Percentiles rank a stretch among this genome's conserved stretches.
phyloP scores from a whole-genome alignment of 257 asterid genomes.

The Fraxinus cuspidata region DNA sequence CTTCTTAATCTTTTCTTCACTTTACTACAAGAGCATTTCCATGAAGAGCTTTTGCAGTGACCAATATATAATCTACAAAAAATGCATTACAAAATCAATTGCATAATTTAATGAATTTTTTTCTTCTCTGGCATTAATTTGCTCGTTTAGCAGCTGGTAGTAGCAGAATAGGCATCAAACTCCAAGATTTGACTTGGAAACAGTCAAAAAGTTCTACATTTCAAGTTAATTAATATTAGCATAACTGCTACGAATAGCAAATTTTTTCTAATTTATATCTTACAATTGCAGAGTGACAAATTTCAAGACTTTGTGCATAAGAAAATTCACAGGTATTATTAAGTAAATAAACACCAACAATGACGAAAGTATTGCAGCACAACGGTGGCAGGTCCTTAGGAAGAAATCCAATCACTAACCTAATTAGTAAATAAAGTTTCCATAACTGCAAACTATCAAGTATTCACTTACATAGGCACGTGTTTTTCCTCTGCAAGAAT shows the following conservation, averaged over 20 bases:
- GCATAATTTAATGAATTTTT: neutral
- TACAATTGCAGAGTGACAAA: neutral
- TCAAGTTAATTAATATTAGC: neutral
- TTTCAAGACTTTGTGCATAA: neutral
- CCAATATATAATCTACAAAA: neutral
- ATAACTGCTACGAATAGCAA: neutral
- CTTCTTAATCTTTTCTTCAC: neutral
- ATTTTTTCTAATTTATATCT: neutral
- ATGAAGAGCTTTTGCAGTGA: neutral
- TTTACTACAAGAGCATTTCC: neutral
- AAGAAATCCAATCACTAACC: slow-evolving; percentile 13
- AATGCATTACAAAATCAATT: neutral
- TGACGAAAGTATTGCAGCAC: neutral
- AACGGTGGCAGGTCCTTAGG: neutral
- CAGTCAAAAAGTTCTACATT: neutral
- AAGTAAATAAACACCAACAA: neutral
- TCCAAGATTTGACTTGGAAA: neutral
- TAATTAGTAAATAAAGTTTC: neutral
- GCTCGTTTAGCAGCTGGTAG: neutral
- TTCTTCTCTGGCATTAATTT: neutral
- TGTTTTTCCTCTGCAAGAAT: slow-evolving; percentile 97
- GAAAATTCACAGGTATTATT: neutral
- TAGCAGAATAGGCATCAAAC: neutral
- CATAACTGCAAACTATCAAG: neutral
- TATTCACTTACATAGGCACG: slow-evolving; percentile 70